phyloP scores from a whole-genome alignment of 2,329 filamentous ascomycete species.

The Rhynchosporium secalis region DNA sequence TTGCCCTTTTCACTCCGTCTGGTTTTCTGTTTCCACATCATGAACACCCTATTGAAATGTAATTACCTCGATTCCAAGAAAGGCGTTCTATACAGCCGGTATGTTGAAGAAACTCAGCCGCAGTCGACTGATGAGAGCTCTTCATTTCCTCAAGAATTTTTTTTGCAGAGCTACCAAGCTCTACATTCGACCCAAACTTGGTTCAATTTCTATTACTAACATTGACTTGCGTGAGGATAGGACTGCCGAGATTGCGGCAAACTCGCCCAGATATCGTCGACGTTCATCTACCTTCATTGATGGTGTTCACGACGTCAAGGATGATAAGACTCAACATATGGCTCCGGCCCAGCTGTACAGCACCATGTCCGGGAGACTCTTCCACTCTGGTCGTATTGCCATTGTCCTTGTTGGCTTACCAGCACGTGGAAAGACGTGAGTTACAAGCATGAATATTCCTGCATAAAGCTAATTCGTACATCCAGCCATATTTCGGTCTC shows the following conservation, averaged over 20 bases:
- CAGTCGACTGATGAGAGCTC: not conserved
- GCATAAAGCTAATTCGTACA: slow-evolving; percentile 16
- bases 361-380: slow-evolving; percentile 94
- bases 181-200: not conserved
- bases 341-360: slow-evolving; percentile 97
- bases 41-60: not conserved
- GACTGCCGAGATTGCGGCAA: slow-evolving; percentile 88
- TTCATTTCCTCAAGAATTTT: not conserved
- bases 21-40: not conserved
- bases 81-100: not conserved
- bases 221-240: slow-evolving; percentile 17
- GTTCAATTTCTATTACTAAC: slow-evolving; percentile 4
- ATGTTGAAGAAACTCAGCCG: not conserved
- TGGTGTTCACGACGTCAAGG: slow-evolving; percentile 89
- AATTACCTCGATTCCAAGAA: not conserved
- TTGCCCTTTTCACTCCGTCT: not conserved
- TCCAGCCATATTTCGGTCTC: slow-evolving; percentile 89
- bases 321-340: slow-evolving; percentile 68
- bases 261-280: slow-evolving; percentile 83
- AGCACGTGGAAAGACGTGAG: slow-evolving; percentile 90
- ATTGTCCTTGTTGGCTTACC: slow-evolving; percentile 96
- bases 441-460: slow-evolving; percentile 23
- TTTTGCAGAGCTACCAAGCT: not conserved
- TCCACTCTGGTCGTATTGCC: slow-evolving; percentile 94
- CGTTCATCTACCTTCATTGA: slow-evolving; percentile 96